phyloP scores from a whole-genome alignment of 1,284 basidiomycete species.

The Coniferiporia sulphurascens region DNA sequence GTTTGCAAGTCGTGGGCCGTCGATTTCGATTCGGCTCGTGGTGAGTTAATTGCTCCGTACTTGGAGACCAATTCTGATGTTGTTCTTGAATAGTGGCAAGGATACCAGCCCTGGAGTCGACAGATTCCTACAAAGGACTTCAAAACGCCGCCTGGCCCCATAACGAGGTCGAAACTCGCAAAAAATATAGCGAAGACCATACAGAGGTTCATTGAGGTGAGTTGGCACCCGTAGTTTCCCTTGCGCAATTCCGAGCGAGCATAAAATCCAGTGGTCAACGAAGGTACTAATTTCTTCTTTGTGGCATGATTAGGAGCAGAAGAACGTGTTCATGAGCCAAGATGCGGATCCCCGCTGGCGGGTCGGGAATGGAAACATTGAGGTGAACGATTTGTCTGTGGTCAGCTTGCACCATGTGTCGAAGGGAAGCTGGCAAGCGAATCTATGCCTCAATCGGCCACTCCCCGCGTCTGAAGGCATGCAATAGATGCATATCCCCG shows the following conservation, averaged over 20 bases:
- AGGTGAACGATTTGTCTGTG: conserved; percentile 57
- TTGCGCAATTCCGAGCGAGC: conserved; percentile 3
- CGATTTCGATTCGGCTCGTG: conserved; percentile 70
- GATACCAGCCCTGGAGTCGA: conserved; percentile 68
- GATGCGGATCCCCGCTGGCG: conserved; percentile 54
- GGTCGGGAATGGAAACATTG: conserved; percentile 53
- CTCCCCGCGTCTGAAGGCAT: not conserved
- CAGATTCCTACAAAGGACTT: conserved; percentile 78
- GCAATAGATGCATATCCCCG: not conserved
- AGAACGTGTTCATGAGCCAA: conserved; percentile 48
- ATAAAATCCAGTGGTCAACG: not conserved
- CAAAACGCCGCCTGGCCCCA: conserved; percentile 64
- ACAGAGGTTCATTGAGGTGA: conserved; percentile 48
- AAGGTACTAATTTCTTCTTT: conserved; percentile 2
- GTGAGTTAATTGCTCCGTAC: conserved; percentile 31
- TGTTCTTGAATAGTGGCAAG: conserved; percentile 56
- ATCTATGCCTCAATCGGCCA: conserved; percentile 45
- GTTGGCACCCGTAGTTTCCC: conserved; percentile 12
- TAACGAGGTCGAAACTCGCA: conserved; percentile 60
- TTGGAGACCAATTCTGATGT: not conserved
- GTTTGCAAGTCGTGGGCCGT: conserved; percentile 65
- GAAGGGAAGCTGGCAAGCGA: conserved; percentile 74
- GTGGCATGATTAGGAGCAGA: conserved; percentile 38
- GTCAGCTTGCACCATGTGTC: conserved; percentile 76
- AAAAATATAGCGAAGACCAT: conserved; percentile 66